A percentile compares a stretch with the other conserved stretches of the same genome.
Evolutionary conservation across 2,329 filamentous ascomycete species (phyloP).

Genomic region (Phoma sp.): DNA sequence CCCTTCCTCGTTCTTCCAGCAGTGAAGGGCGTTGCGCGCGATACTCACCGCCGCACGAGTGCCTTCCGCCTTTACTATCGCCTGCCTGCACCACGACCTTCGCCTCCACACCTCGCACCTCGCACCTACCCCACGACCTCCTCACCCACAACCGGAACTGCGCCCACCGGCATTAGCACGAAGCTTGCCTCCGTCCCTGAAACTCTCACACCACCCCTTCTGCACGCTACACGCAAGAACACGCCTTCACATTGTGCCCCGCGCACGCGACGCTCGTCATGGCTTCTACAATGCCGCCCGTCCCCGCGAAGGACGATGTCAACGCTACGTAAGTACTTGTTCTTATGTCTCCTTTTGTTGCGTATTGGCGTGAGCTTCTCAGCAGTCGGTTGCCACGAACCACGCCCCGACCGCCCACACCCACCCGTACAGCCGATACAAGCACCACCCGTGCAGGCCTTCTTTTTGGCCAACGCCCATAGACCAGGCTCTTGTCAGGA

Average conservation of each 20-base stretch:
- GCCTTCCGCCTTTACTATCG: slow-evolving; percentile 5
- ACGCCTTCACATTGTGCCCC: slow-evolving; percentile 28
- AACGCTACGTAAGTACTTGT: slow-evolving; percentile 64
- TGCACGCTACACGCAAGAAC: slow-evolving; percentile 31
- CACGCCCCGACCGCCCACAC: background rate
- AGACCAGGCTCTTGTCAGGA: background rate
- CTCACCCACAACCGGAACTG: slow-evolving; percentile 6
- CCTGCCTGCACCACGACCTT: slow-evolving; percentile 11
- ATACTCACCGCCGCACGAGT: background rate
- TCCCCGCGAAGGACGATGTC: slow-evolving; percentile 64
- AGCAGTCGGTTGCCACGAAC: background rate
- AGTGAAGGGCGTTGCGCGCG: slow-evolving; percentile 7
- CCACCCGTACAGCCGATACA: background rate
- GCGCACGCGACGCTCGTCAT: slow-evolving; percentile 30
- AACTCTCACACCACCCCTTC: background rate
- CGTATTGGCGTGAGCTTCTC: background rate
- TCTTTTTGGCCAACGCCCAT: background rate
- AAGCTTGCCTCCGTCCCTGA: background rate
- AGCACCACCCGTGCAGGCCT: background rate
- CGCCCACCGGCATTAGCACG: background rate
- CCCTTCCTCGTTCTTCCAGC: background rate
- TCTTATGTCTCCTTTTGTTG: background rate
- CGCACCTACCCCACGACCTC: slow-evolving; percentile 11
- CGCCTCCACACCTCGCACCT: slow-evolving; percentile 15
- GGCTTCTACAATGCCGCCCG: slow-evolving; percentile 48